Evolutionary conservation across 768 basidiomycete genomes (phyloP), one percentile per base, ranked within the genome.

Genomic region (Cystofilobasidium ferigula): DNA sequence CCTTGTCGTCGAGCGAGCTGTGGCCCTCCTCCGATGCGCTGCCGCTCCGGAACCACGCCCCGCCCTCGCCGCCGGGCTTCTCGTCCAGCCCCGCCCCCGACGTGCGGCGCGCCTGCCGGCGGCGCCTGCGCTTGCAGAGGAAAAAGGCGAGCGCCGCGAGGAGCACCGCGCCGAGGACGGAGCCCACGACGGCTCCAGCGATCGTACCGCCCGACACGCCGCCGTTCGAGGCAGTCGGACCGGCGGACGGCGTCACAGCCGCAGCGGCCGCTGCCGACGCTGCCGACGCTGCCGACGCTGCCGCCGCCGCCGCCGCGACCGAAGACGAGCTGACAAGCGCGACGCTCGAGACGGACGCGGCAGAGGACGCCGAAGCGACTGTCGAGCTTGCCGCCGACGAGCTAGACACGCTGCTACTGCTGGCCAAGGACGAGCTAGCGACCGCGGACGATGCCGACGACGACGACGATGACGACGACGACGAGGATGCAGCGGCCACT

Each of bases 151-250:
- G 20, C 7, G 5, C 62, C 1, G 8, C 62, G 14, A 56, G 20
- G 0, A 63, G 24, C 10, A 16, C 62, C 18, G 14, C 28, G 51
- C 28, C 51, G 36, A 40, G 51, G 26, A 56, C 24, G 24, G 36
- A 35, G n/a, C 62, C 62, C 3, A 63, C 24, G 10, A 63, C 62
- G 14, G 36, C 53, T 12, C 62, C 62, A 30, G 62, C 62, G 53
- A 63, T 40, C 6, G 62, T 38, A n/a, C 62, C 62, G 13, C 28
- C 51, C 28, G 51, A 54, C 5, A 54, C 9, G 26, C 51, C 51
- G 5, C 8, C 30, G 45, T 8, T 22, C 22, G 45, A 48, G 20
- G 45, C 38, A 40, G n/a, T n/a, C n/a, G n/a, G n/a, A n/a, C 38
- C 38, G 38, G 9, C 38, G 8, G 8, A 8, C 38, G 38, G 9